Base-by-base conservation (phyloP, 805 yeast species). In the Wickerhamiella musiphila region DNA sequence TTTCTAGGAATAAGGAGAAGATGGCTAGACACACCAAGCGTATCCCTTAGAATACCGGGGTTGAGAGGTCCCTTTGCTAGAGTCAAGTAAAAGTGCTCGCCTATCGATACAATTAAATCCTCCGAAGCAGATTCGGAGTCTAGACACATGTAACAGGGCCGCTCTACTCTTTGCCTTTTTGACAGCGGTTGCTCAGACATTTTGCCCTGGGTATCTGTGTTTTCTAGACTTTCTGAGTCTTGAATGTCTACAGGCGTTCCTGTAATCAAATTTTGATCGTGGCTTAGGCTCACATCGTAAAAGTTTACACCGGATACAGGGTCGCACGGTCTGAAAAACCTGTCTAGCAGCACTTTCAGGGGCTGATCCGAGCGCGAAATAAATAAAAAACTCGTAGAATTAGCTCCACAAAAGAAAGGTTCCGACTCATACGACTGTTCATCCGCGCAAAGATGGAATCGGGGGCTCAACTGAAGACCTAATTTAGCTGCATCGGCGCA, bases 101-200 rank as follows among this genome's bases (percentile, higher is more conserved):
- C 29, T n/a, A 14, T 15, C 4, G 27, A 10, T 9, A 31, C 29
- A 5, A 24, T 19, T 3, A 31, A 25, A 13, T 25, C 29, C 4
- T 31, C 14, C 15, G 14, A 12, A 11, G 29, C 6, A 6, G 28
- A 11, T 4, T 14, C 18, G 4, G 29, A 15, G 16, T 19, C 16
- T 4, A 31, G 29, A 13, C 33, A 31, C 33, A 31, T 18, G 19
- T n/a, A 31, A 16, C 33, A 31, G 12, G 29, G 18, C 18, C 24
- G 16, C 14, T 18, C n/a, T n/a, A n/a, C n/a, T n/a, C n/a, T 25
- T 6, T 5, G 20, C 21, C 14, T n/a, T 14, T 25, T 24, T 7
- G 33, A 12, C 2, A 13, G 19, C 15, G 25, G 13, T n/a, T 19
- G 16, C 5, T 5, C 17, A 2, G 28, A 9, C 15, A 4, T 13